phyloP scores from a whole-genome alignment of 768 basidiomycete species.

The Paxillus involutus region DNA sequence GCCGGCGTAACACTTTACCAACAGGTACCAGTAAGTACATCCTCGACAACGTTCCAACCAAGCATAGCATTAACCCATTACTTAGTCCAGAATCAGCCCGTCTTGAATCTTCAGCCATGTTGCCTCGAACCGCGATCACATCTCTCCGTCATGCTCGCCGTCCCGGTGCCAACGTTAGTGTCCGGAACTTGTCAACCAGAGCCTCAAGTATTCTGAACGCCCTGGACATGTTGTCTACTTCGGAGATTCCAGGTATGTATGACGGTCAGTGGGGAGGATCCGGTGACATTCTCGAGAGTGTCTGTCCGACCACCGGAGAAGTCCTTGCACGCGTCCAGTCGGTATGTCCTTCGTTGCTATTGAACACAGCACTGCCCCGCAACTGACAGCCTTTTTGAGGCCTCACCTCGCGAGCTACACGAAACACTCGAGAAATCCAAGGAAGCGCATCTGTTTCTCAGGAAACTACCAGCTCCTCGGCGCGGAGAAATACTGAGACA shows the following conservation, averaged over 20 bases:
- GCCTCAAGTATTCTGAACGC: slow-evolving; percentile 67
- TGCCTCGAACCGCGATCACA: slow-evolving; percentile 19
- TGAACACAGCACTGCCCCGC: not conserved
- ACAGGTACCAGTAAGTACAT: not conserved
- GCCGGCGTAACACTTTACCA: not conserved
- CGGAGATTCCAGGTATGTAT: slow-evolving; percentile 72
- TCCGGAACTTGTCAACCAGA: slow-evolving; percentile 61
- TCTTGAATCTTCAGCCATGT: slow-evolving; percentile 9
- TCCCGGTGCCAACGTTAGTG: slow-evolving; percentile 10
- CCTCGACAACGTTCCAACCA: not conserved
- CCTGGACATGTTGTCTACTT: slow-evolving; percentile 55
- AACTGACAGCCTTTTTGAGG: slow-evolving; percentile 38
- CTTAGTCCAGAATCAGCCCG: not conserved
- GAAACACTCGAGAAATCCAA: slow-evolving; percentile 64
- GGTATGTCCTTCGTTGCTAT: slow-evolving; percentile 39
- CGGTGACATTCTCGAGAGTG: slow-evolving; percentile 66
- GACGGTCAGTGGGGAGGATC: slow-evolving; percentile 80
- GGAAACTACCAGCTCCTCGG: slow-evolving; percentile 81
- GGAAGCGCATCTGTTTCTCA: slow-evolving; percentile 70
- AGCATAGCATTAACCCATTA: not conserved
- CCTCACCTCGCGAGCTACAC: slow-evolving; percentile 72
- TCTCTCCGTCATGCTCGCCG: slow-evolving; percentile 15
- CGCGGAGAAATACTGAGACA: slow-evolving; percentile 84
- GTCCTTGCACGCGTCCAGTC: slow-evolving; percentile 72
- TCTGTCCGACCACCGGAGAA: slow-evolving; percentile 89